Percentiles rank a stretch among this genome's conserved stretches.
phyloP scores from a whole-genome alignment of 345 rosid species.

The Toxicodendron radicans region DNA sequence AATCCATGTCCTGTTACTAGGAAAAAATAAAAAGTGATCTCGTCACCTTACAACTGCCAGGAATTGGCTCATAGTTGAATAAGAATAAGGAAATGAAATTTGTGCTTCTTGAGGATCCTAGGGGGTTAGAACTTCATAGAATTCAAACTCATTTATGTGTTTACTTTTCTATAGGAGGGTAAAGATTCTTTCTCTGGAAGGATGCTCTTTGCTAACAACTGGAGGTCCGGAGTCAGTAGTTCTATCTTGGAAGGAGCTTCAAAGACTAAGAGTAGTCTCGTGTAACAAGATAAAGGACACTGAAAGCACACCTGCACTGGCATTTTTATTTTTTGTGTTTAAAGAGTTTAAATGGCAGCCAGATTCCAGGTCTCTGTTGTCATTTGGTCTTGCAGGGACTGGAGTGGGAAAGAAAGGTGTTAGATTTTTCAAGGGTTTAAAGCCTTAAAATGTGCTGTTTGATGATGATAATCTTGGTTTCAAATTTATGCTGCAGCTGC shows the following conservation, averaged over 20 bases:
- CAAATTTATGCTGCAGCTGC: slow-evolving; percentile 1
- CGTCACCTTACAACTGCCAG: not conserved
- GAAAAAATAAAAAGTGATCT: not conserved
- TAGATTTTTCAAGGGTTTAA: slow-evolving; percentile 45
- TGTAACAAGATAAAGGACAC: slow-evolving; percentile 53
- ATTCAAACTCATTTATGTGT: not conserved
- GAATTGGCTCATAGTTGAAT: not conserved
- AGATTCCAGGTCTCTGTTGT: slow-evolving; percentile 51
- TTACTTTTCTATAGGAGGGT: slow-evolving; percentile 39
- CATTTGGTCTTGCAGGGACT: slow-evolving; percentile 46
- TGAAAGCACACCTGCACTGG: slow-evolving; percentile 50
- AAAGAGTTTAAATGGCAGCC: slow-evolving; percentile 77
- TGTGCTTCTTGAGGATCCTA: not conserved
- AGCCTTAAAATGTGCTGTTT: slow-evolving; percentile 25
- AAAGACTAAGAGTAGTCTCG: slow-evolving; percentile 48
- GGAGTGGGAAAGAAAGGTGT: slow-evolving; percentile 60
- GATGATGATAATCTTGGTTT: not conserved
- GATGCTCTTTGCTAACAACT: slow-evolving; percentile 57
- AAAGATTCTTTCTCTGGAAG: slow-evolving; percentile 50
- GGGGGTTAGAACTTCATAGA: not conserved
- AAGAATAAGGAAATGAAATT: not conserved
- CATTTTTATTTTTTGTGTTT: slow-evolving; percentile 49
- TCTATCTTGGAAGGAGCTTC: slow-evolving; percentile 52
- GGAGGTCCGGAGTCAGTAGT: slow-evolving; percentile 53
- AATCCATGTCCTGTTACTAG: not conserved